Base-by-base conservation (phyloP, 2,329 filamentous ascomycete species). In the Fusarium graminum region DNA sequence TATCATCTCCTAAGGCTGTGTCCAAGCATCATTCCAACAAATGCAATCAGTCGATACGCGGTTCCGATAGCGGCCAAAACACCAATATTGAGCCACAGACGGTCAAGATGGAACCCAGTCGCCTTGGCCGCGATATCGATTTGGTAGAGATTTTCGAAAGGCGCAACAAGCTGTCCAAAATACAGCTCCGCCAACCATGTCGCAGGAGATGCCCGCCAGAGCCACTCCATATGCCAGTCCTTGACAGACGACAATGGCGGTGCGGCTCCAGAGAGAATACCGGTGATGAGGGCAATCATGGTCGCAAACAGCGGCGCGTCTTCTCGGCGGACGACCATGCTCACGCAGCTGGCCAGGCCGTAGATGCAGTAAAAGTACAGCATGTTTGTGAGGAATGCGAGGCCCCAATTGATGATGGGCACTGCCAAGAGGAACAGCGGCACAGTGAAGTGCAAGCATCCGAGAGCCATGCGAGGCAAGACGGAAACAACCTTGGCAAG, bases 291-390 rank as follows among this genome's bases (percentile, higher is more conserved):
- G 28, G 79, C 79, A 30, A 82, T 75, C 79, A 88, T 84, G 11
- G 85, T 84, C 2, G 85, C 83, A 8, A 87, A 74, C 1, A 88
- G 74, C 0, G 86, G 86, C 0, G 85, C 86, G 59, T 88, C 83
- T 72, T 88, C 85, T 9, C 85, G 76, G 19, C 82, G 80, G 22
- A 82, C 80, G 2, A 87, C 68, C 83, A 88, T 86, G 56, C 80
- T 84, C 16, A 87, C 73, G 29, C 79, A 75, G 32, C 80, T 83
- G 0, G 85, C 81, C 8, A 88, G 77, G 0, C 86, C 85, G 70
- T 87, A 88, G 49, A 88, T 84, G 68, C 82, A 83, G 75, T 83
- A 88, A 68, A 86, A 87, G 74, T 87, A 88, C 11, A 82, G 61
- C 43, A 87, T 68, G 55, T 87, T 87, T 8, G 79, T 80, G 14